Evolutionary conservation across 306 rosid genomes (phyloP), one percentile per base, ranked within the genome.

Genomic region (Casuarina equisetifolia): DNA sequence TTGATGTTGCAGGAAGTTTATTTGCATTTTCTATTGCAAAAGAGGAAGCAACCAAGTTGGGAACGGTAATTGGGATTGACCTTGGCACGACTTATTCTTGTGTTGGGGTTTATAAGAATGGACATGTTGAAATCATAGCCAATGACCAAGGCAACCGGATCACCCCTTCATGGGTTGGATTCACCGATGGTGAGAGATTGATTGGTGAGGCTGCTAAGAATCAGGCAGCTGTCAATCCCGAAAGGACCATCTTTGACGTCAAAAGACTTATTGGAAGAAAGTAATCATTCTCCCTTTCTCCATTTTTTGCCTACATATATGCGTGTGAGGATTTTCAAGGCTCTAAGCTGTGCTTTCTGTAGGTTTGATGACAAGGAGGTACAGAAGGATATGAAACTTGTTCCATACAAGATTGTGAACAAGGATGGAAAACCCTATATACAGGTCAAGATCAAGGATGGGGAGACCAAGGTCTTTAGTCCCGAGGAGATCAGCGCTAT

Each of bases 181-280:
- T 96, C 86, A 84, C 93, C 0, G 99, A 96, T 72, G 75, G 82
- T 43, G 99, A 96, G 85, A 96, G 99, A 74, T 77, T 96, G 83
- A 96, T 96, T 0, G 99, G 99, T 50, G 99, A 96, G 93, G 99
- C 99, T 80, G 99, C 99, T 3, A 96, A 96, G 93, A 96, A 96
- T 83, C 99, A 85, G 87, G 98, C 97, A 58, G 98, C 99, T 62
- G 98, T 89, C 53, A 96, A 96, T 76, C 82, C 96, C 0, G 99
- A 96, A 45, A 91, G 99, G 85, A 96, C 99, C 50, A 16, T 96
- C 74, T 96, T 96, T 78, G 98, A 96, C 53, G 98, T 96, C 75
- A 96, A 96, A 90, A 92, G 99, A 76, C 97, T 94, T 80, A 94
- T 94, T 1, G 98, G 98, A 77, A 85, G 98, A 88, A 94, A 92